Evolutionary conservation across 1,139 yeast genomes (phyloP).

Genomic region (Suhomyces coccinellae): DNA sequence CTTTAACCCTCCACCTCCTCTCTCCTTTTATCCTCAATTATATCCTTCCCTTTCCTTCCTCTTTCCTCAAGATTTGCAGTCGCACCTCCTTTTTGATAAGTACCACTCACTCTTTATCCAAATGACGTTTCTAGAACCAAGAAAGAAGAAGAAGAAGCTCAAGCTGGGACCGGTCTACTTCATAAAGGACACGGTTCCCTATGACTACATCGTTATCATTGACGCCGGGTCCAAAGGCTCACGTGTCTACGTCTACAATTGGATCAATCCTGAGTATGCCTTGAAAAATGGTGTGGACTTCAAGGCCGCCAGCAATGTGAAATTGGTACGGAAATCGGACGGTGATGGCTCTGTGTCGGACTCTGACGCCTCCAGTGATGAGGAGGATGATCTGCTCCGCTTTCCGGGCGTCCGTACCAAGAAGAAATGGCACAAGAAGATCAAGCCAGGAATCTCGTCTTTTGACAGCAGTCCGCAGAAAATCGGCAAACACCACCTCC

Average conservation of each 20-base stretch:
- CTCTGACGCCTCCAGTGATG: not conserved
- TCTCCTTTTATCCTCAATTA: not conserved
- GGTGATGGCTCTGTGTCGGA: not conserved
- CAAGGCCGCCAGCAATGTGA: not conserved
- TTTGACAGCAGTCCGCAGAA: slow-evolving; percentile 52
- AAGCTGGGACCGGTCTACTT: slow-evolving; percentile 31
- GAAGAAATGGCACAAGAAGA: slow-evolving; percentile 58
- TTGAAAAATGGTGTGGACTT: slow-evolving; percentile 28
- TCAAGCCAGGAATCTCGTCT: slow-evolving; percentile 68
- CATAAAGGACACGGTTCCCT: slow-evolving; percentile 45
- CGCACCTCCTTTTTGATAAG: not conserved
- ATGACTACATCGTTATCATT: slow-evolving; percentile 67
- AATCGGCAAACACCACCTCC: slow-evolving; percentile 61
- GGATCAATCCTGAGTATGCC: slow-evolving; percentile 52
- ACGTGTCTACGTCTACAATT: slow-evolving; percentile 68
- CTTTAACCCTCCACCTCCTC: not conserved
- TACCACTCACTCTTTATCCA: not conserved
- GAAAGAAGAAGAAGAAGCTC: slow-evolving; percentile 7
- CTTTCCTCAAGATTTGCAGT: not conserved
- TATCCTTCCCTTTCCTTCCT: not conserved
- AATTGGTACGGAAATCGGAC: slow-evolving; percentile 1
- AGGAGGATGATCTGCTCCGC: not conserved
- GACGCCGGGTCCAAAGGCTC: slow-evolving; percentile 88
- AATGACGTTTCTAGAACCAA: slow-evolving; percentile 1
- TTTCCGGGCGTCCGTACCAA: slow-evolving; percentile 48